Percentiles rank a stretch among this genome's conserved stretches.
These are phyloP conservation scores for Fusarium albosuccineum DNA, from an alignment of 2,329 filamentous ascomycete genomes.

Conservation along the genomic window DNA sequence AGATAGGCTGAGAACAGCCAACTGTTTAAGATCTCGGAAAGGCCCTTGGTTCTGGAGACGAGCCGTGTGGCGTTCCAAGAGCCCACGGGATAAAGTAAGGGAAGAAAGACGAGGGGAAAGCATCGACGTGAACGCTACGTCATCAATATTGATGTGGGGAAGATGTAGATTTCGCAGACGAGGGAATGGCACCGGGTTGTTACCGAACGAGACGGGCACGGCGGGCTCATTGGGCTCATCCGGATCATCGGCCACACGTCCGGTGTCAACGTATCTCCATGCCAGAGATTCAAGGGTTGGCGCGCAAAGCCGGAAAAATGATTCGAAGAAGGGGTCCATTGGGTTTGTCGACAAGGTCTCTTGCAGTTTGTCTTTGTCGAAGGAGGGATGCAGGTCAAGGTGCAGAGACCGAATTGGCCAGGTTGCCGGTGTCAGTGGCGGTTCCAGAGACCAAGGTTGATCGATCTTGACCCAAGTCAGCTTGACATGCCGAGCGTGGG, in stretches of 20 bases:
- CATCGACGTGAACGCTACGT: neutral
- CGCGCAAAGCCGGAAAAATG: constrained; percentile 18
- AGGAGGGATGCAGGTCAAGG: neutral
- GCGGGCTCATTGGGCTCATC: neutral
- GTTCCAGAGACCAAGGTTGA: constrained; percentile 1
- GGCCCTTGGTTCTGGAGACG: neutral
- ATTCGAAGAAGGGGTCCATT: constrained; percentile 3
- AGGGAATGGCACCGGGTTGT: constrained; percentile 6
- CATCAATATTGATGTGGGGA: neutral
- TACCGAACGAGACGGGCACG: neutral
- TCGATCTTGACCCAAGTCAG: neutral
- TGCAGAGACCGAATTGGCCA: constrained; percentile 18
- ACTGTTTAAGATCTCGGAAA: constrained; percentile 20
- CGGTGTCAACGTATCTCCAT: neutral
- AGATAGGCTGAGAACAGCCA: constrained; percentile 1
- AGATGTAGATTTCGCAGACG: constrained; percentile 8
- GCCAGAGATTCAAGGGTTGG: constrained; percentile 21
- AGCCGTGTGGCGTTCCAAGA: neutral
- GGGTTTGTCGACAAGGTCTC: neutral
- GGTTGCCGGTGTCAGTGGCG: constrained; percentile 5
- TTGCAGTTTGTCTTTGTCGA: neutral
- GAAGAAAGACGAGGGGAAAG: constrained; percentile 8
- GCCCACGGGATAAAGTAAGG: neutral
- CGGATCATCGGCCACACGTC: neutral
- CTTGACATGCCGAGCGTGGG: neutral